Percentiles rank a stretch among this genome's conserved stretches.
These are phyloP conservation scores for Triangularia verruculosa DNA, from an alignment of 2,329 filamentous ascomycete species.

Conservation along the genomic window DNA sequence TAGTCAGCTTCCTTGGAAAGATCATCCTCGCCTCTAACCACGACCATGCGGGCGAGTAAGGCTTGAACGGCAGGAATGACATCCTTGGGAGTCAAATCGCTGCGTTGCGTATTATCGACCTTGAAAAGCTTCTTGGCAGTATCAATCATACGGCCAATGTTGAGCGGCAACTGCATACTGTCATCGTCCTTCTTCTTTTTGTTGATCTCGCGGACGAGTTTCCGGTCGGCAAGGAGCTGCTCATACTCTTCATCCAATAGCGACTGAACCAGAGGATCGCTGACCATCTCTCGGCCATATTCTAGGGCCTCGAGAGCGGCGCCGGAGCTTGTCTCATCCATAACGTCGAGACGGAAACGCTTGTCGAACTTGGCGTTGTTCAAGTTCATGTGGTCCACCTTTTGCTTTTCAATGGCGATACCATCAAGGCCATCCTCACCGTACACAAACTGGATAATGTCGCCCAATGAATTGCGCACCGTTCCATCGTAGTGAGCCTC, in stretches of 20 bases:
- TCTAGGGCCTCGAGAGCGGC: conserved; percentile 73
- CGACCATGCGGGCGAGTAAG: conserved; percentile 72
- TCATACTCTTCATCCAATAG: conserved; percentile 89
- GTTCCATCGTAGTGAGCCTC: conserved; percentile 98
- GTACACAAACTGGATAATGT: conserved; percentile 96
- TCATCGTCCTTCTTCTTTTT: conserved; percentile 71
- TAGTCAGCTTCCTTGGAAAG: conserved; percentile 83
- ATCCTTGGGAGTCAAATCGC: conserved; percentile 84
- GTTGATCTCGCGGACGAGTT: conserved; percentile 67
- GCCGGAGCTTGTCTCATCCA: conserved; percentile 58
- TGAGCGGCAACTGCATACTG: conserved; percentile 87
- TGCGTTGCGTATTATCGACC: conserved; percentile 79
- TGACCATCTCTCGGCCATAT: conserved; percentile 79
- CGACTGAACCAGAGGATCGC: conserved; percentile 82
- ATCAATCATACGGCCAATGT: conserved; percentile 86
- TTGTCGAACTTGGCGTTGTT: conserved; percentile 74
- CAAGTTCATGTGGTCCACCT: conserved; percentile 79
- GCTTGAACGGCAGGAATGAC: conserved; percentile 77
- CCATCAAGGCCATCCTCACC: conserved; percentile 96
- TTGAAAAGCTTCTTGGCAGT: conserved; percentile 88
- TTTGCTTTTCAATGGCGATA: conserved; percentile 88
- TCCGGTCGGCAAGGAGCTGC: conserved; percentile 69
- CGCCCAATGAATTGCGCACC: conserved; percentile 92
- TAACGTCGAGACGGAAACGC: conserved; percentile 82
- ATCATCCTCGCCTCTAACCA: conserved; percentile 80